phyloP scores from a whole-genome alignment of 495 filamentous ascomycete species.

The Talaromyces ruber region DNA sequence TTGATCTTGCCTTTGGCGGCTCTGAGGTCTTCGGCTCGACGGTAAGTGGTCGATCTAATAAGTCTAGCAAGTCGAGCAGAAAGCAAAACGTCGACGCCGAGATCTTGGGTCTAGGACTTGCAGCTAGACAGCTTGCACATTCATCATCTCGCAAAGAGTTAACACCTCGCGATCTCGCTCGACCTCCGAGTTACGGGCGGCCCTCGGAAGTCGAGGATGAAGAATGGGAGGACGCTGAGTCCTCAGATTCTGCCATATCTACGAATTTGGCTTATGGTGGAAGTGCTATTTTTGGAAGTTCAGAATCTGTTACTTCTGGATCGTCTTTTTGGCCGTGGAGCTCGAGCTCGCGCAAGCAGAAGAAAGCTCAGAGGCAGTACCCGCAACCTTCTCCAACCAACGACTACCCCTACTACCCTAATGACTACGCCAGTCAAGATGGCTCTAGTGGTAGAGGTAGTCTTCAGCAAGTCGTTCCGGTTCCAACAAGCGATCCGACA shows the following conservation, averaged over 20 bases:
- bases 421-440: slow-evolving; percentile 20
- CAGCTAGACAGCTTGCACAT: slow-evolving; percentile 44
- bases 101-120: slow-evolving; percentile 46
- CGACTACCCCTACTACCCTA: slow-evolving; percentile 10
- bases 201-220: slow-evolving; percentile 35
- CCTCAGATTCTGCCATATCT: slow-evolving; percentile 46
- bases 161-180: slow-evolving; percentile 15
- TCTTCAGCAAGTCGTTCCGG: slow-evolving; percentile 44
- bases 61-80: slow-evolving; percentile 19
- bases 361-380: slow-evolving; percentile 30
- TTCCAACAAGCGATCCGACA: slow-evolving; percentile 53
- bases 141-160: slow-evolving; percentile 26
- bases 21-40: slow-evolving; percentile 15
- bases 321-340: slow-evolving; percentile 45
- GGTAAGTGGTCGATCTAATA: slow-evolving; percentile 20
- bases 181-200: slow-evolving; percentile 18
- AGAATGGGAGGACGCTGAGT: slow-evolving; percentile 54
- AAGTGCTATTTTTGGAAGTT: slow-evolving; percentile 28
- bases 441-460: slow-evolving; percentile 22
- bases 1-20: slow-evolving; percentile 41
- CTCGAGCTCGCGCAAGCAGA: slow-evolving; percentile 47
- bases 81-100: slow-evolving; percentile 45
- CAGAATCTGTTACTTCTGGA: slow-evolving; percentile 45
- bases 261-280: slow-evolving; percentile 46
- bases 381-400: slow-evolving; percentile 8